phyloP scores from a whole-genome alignment of 768 basidiomycete species.

The Trametopsis cervina region DNA sequence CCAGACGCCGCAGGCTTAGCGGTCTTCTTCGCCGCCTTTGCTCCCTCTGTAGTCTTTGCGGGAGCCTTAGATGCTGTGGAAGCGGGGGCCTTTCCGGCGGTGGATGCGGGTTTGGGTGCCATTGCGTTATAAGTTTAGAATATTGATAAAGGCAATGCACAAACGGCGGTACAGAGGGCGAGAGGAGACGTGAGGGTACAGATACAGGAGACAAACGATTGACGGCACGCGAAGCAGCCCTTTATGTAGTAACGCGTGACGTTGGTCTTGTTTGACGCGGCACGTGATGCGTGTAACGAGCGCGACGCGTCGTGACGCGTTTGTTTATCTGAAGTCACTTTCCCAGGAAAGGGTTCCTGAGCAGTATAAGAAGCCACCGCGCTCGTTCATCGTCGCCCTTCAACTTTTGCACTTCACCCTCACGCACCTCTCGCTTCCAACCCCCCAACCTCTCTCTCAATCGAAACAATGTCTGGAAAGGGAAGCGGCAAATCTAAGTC shows the following conservation, averaged over 20 bases:
- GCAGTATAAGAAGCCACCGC: neutral
- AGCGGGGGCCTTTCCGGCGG: conserved; percentile 77
- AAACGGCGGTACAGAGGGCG: conserved; percentile 1
- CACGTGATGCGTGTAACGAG: conserved; percentile 4
- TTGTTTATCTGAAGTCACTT: conserved; percentile 10
- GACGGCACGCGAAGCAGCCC: neutral
- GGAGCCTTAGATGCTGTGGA: conserved; percentile 67
- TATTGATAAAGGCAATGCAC: neutral
- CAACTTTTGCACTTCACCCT: conserved; percentile 6
- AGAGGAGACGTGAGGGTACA: neutral
- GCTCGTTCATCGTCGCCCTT: neutral
- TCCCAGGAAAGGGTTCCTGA: conserved; percentile 6
- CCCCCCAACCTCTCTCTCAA: conserved; percentile 10
- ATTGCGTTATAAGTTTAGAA: conserved; percentile 28
- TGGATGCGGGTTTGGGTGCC: conserved; percentile 74
- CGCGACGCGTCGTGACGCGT: conserved; percentile 9
- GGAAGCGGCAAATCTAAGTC: conserved; percentile 57
- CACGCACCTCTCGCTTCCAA: neutral
- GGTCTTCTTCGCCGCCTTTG: conserved; percentile 56
- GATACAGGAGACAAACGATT: neutral
- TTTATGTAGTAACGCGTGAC: conserved; percentile 14
- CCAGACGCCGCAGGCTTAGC: conserved; percentile 44
- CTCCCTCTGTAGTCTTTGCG: conserved; percentile 43
- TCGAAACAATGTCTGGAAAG: conserved; percentile 35
- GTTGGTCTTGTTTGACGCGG: conserved; percentile 4